phyloP scores from a whole-genome alignment of 2,329 filamentous ascomycete genomes.

The Tolypocladium endophyticum region DNA sequence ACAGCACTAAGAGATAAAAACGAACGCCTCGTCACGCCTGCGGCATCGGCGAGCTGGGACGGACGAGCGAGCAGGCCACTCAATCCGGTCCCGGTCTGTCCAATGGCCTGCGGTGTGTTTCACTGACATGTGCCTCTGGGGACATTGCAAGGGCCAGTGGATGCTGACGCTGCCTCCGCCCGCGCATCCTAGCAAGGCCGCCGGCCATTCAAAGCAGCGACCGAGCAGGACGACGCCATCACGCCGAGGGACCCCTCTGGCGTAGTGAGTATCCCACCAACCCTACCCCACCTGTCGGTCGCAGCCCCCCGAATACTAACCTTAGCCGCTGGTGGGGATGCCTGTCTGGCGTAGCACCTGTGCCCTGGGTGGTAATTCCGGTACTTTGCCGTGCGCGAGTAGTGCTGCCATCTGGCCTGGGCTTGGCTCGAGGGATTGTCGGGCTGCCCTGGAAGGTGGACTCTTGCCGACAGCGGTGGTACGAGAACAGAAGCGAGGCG shows the following conservation, averaged over 20 bases:
- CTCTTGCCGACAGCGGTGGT: neutral
- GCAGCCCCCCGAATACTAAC: slow-evolving; percentile 4
- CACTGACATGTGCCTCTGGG: slow-evolving; percentile 12
- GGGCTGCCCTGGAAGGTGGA: neutral
- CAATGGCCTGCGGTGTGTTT: slow-evolving; percentile 9
- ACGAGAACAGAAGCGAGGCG: neutral
- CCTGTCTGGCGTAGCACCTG: neutral
- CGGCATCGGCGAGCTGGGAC: neutral
- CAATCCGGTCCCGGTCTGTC: neutral
- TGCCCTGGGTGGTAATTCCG: neutral
- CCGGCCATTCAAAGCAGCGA: neutral
- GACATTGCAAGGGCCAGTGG: neutral
- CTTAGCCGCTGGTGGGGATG: slow-evolving; percentile 4
- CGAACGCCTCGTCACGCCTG: neutral
- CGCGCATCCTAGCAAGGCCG: neutral
- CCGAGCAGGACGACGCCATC: neutral
- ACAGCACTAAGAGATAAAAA: neutral
- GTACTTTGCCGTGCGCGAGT: neutral
- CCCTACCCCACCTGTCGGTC: slow-evolving; percentile 10
- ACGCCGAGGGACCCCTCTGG: neutral
- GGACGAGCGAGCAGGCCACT: neutral
- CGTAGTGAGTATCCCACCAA: slow-evolving; percentile 1
- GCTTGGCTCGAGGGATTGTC: neutral
- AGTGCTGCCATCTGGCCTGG: neutral
- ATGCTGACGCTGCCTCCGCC: neutral